Evolutionary conservation across 768 basidiomycete genomes (phyloP), one percentile per base, ranked within the genome.

Genomic region (Boletus barrowsii): DNA sequence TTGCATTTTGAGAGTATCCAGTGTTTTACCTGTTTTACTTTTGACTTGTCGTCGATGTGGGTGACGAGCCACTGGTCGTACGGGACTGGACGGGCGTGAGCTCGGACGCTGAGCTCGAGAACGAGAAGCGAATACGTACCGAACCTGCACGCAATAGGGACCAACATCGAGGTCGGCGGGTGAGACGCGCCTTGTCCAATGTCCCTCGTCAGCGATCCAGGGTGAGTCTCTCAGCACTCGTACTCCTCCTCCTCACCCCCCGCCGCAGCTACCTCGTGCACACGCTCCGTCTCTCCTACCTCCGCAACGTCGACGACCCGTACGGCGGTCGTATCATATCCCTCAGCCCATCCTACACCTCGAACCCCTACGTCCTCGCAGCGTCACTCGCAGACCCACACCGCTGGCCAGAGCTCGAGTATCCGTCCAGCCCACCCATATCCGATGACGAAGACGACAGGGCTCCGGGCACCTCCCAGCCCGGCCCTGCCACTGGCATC

Each of bases 231-330:
- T 14, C 0, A 22, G 22, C 22, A 3, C 22, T 22, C 22, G 22
- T 22, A 22, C 22, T 22, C 22, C 22, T 22, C 22, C 22, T 22
- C 22, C 22, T 22, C 22, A 22, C 22, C 22, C 22, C 3, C 22
- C 22, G 3, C 22, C 22, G 22, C 51, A 87, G 85, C 43, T 83
- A 86, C 67, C 77, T 96, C 36, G 88, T 95, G 9, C 95, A 97
- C 68, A 83, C 81, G 59, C 76, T 97, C 6, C 86, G 94, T 6
- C 76, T 98, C 26, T 83, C 87, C 13, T 93, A 94, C 66, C 77
- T 98, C n/a, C 88, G 93, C 56, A 83, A 87, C 61, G 84, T 93
- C 39, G 88, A 93, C 53, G 94, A 97, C 64, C 85, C 87, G 1
- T 91, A 94, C 64, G 89, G 89, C 14, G 73, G 85, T 0, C 82